Conservation (phyloP, 2,329 filamentous ascomycete genomes). For the Cryphonectria naterciae region DNA sequence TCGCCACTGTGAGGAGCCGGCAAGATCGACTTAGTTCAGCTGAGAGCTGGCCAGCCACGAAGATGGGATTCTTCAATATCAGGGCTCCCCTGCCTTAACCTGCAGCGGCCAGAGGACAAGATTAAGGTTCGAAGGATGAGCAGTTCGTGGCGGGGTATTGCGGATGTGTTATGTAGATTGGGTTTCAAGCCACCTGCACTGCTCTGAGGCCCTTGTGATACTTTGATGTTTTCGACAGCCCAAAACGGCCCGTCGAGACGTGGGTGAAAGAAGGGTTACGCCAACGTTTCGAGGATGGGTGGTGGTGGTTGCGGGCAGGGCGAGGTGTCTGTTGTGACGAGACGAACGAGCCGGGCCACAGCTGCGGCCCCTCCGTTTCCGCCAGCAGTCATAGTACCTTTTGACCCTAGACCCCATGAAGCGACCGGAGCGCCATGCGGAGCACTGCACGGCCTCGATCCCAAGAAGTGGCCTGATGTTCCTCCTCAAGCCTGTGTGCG, state of each 20-base stretch:
- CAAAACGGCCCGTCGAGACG: not conserved
- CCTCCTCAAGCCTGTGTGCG: not conserved
- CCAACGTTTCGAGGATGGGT: conserved; percentile 1
- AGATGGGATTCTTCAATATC: not conserved
- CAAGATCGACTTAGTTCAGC: not conserved
- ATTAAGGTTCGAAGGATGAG: not conserved
- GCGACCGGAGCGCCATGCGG: not conserved
- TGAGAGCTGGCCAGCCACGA: not conserved
- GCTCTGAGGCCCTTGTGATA: not conserved
- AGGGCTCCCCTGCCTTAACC: not conserved
- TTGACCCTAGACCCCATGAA: not conserved
- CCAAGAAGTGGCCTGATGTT: conserved; percentile 2
- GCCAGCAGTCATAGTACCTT: not conserved
- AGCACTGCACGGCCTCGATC: not conserved
- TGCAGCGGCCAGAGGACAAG: not conserved
- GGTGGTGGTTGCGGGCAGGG: conserved; percentile 2
- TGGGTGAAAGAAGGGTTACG: not conserved
- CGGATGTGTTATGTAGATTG: conserved; percentile 10
- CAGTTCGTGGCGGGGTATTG: conserved; percentile 5
- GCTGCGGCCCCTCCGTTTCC: not conserved
- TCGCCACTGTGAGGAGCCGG: not conserved
- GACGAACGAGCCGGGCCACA: not conserved
- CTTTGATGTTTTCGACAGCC: conserved; percentile 1
- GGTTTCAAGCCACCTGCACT: not conserved
- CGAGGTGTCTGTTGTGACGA: not conserved